phyloP scores from a whole-genome alignment of 208 protist species.

The Phytomonas sp. region DNA sequence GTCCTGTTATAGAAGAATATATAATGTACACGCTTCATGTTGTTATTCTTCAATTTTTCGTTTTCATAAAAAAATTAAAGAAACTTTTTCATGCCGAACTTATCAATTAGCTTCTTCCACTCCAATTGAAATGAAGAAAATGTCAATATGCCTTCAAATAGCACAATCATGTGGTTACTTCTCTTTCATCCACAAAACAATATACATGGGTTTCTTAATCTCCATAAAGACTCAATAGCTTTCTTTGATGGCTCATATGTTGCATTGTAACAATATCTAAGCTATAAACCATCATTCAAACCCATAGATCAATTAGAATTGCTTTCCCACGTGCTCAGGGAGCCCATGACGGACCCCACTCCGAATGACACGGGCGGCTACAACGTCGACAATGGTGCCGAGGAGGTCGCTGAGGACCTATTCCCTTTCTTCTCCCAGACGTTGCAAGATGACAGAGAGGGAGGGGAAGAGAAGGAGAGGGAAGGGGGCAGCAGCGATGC shows the following conservation, averaged over 20 bases:
- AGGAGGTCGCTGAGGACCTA: constrained; percentile 25
- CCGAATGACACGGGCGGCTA: not conserved
- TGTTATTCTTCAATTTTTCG: too few species aligned
- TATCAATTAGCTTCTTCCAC: too few species aligned
- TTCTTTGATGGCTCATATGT: not conserved
- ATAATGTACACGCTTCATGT: too few species aligned
- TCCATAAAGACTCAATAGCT: not conserved
- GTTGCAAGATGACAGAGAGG: too few species aligned
- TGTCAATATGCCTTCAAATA: too few species aligned
- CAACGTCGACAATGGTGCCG: constrained; percentile 4
- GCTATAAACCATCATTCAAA: not conserved
- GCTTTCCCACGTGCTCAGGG: not conserved
- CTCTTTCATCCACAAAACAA: too few species aligned
- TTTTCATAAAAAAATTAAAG: too few species aligned
- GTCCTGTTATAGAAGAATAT: too few species aligned
- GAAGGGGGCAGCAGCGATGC: not conserved
- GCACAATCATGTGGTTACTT: too few species aligned
- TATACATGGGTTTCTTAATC: too few species aligned
- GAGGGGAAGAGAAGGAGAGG: not conserved
- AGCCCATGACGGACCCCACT: not conserved
- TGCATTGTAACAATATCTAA: not conserved
- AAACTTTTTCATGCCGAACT: too few species aligned
- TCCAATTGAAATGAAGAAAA: too few species aligned
- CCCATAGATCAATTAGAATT: not conserved
- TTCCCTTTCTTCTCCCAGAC: constrained; percentile 17